Conservation (phyloP, 495 filamentous ascomycete species). For the Tuber microsphaerosporum region DNA sequence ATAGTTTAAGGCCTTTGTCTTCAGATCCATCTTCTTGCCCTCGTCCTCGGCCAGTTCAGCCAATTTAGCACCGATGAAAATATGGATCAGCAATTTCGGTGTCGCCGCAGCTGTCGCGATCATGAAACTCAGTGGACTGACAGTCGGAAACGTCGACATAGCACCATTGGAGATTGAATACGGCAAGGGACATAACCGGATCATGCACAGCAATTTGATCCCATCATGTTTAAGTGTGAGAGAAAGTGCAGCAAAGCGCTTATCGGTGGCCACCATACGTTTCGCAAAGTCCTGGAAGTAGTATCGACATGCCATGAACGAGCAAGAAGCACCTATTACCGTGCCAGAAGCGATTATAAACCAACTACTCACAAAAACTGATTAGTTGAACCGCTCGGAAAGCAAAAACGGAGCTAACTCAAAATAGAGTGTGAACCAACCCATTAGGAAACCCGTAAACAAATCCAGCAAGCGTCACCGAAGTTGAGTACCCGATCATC, state of each 20-base stretch:
- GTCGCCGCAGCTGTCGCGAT: slow-evolving; percentile 68
- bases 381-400: slow-evolving; percentile 14
- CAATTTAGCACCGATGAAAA: slow-evolving; percentile 79
- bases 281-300: slow-evolving; percentile 71
- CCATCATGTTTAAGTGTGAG: slow-evolving; percentile 73
- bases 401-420: slow-evolving; percentile 43
- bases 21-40: slow-evolving; percentile 56
- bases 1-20: slow-evolving; percentile 70
- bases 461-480: slow-evolving; percentile 80
- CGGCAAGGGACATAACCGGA: slow-evolving; percentile 86
- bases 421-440: background rate
- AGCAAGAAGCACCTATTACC: slow-evolving; percentile 64
- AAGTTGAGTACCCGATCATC: slow-evolving; percentile 79
- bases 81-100: slow-evolving; percentile 83
- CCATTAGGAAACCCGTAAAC: slow-evolving; percentile 89
- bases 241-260: slow-evolving; percentile 63
- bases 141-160: slow-evolving; percentile 83
- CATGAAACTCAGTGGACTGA: slow-evolving; percentile 66
- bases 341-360: slow-evolving; percentile 73
- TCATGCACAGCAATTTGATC: slow-evolving; percentile 81
- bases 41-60: slow-evolving; percentile 62
- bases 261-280: slow-evolving; percentile 70
- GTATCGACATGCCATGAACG: slow-evolving; percentile 72
- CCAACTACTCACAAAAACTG: slow-evolving; percentile 49
- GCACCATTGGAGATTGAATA: slow-evolving; percentile 93